These are phyloP conservation scores for Aureobasidium sp. DNA, from an alignment of 2,329 filamentous ascomycete species.

Conservation along the genomic window DNA sequence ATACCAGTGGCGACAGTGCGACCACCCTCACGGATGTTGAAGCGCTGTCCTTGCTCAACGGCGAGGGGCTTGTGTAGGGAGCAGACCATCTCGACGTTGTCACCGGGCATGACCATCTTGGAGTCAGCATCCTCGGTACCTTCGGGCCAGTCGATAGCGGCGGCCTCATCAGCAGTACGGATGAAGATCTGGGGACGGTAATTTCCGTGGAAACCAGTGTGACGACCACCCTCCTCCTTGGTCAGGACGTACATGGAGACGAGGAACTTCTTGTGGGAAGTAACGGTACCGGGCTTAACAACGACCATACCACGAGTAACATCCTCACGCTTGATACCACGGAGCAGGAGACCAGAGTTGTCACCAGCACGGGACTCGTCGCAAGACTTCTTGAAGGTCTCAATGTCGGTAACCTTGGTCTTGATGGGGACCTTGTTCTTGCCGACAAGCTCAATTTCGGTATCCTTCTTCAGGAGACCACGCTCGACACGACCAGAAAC, in stretches of 20 bases:
- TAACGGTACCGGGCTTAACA: slow-evolving; percentile 98
- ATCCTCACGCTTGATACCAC: too few relatives aligned
- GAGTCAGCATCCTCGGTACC: slow-evolving; percentile 74
- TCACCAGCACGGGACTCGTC: too few relatives aligned
- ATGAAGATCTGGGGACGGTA: slow-evolving; percentile 98
- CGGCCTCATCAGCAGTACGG: slow-evolving; percentile 85
- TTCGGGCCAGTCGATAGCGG: slow-evolving; percentile 87
- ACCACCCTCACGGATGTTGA: slow-evolving; percentile 99
- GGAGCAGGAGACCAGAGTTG: too few relatives aligned
- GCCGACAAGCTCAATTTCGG: too few relatives aligned
- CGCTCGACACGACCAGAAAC: slow-evolving; percentile 99
- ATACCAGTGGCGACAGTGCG: slow-evolving; percentile 55
- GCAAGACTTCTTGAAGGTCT: too few relatives aligned
- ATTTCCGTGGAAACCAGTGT: slow-evolving; percentile 95
- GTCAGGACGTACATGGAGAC: slow-evolving; percentile 99
- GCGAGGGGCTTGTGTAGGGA: slow-evolving; percentile 87
- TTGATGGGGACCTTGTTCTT: too few relatives aligned
- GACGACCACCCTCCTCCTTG: slow-evolving; percentile 94
- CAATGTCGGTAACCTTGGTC: too few relatives aligned
- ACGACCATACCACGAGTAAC: slow-evolving; percentile 96
- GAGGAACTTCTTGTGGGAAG: slow-evolving; percentile 99
- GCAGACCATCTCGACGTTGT: slow-evolving; percentile 99
- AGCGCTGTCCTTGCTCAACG: slow-evolving; percentile 91
- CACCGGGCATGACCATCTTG: slow-evolving; percentile 93
- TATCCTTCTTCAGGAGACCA: slow-evolving; percentile 90